phyloP scores from a whole-genome alignment of 1,139 yeast genomes.

The Blastobotrys serpentis region DNA sequence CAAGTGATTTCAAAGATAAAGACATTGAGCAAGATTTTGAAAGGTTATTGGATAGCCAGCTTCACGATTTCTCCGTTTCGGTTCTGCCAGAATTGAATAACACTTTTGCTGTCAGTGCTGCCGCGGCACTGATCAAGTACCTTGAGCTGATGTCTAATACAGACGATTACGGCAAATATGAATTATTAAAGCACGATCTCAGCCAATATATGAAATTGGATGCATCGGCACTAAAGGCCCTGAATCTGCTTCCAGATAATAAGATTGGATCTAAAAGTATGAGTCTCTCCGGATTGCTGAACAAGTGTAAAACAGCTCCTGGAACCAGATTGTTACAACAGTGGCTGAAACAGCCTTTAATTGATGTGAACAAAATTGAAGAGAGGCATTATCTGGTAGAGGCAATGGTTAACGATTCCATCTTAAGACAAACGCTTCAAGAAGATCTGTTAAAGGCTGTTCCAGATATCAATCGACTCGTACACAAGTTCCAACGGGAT shows the following conservation, averaged over 20 bases:
- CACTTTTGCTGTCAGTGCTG: conserved; percentile 51
- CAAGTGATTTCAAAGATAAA: conserved; percentile 54
- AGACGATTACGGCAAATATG: conserved; percentile 47
- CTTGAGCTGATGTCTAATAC: conserved; percentile 59
- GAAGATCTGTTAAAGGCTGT: conserved; percentile 67
- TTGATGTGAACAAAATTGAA: conserved; percentile 56
- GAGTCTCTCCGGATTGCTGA: conserved; percentile 77
- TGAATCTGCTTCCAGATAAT: conserved; percentile 74
- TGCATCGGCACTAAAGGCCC: conserved; percentile 82
- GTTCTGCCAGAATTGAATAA: conserved; percentile 58
- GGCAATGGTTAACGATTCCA: conserved; percentile 61
- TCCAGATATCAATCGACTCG: conserved; percentile 78
- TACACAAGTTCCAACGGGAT: conserved; percentile 59
- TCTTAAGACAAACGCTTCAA: conserved; percentile 62
- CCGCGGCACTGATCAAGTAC: conserved; percentile 62
- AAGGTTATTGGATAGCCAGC: conserved; percentile 56
- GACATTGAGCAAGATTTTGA: conserved; percentile 75
- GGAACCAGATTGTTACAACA: conserved; percentile 85
- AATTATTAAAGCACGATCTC: conserved; percentile 64
- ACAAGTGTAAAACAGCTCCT: conserved; percentile 81
- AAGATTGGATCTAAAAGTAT: conserved; percentile 51
- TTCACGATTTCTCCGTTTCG: conserved; percentile 44
- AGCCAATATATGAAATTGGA: conserved; percentile 84
- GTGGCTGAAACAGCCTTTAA: conserved; percentile 94
- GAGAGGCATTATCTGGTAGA: conserved; percentile 75